Percentiles rank a stretch among this genome's conserved stretches.
These are phyloP conservation scores for Firmiana major DNA, from an alignment of 345 rosid genomes.

Conservation along the genomic window DNA sequence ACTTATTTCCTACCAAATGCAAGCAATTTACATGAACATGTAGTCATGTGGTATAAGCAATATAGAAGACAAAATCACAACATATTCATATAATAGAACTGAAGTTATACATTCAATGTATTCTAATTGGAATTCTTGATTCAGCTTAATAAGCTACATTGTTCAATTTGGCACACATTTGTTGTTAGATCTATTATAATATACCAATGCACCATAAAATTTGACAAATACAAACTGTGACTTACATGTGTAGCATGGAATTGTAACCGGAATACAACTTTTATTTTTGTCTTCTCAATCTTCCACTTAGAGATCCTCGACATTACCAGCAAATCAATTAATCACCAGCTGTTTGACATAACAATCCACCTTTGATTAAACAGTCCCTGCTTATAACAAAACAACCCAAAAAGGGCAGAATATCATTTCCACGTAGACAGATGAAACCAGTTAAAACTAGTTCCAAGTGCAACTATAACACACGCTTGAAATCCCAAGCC, in stretches of 20 bases:
- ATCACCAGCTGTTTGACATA: constrained; percentile 36
- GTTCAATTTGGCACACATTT: neutral
- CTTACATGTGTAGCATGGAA: constrained; percentile 98
- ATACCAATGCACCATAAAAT: neutral
- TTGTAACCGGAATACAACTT: constrained; percentile 93
- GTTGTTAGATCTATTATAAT: neutral
- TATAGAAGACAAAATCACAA: neutral
- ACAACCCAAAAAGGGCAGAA: neutral
- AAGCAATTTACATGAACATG: neutral
- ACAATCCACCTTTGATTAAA: constrained; percentile 12
- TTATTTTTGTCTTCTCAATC: constrained; percentile 89
- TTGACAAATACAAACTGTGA: neutral
- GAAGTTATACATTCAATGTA: neutral
- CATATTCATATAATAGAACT: constrained; percentile 4
- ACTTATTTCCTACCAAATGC: neutral
- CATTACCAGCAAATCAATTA: constrained; percentile 49
- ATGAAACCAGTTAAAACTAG: neutral
- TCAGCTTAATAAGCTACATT: neutral
- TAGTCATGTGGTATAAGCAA: neutral
- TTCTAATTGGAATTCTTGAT: neutral
- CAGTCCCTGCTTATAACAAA: constrained; percentile 3
- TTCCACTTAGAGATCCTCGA: constrained; percentile 86
- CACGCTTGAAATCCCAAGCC: neutral
- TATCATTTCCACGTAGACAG: neutral
- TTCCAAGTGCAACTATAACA: neutral